Conservation (phyloP, 805 yeast genomes). For the Pichia ethanolica region DNA sequence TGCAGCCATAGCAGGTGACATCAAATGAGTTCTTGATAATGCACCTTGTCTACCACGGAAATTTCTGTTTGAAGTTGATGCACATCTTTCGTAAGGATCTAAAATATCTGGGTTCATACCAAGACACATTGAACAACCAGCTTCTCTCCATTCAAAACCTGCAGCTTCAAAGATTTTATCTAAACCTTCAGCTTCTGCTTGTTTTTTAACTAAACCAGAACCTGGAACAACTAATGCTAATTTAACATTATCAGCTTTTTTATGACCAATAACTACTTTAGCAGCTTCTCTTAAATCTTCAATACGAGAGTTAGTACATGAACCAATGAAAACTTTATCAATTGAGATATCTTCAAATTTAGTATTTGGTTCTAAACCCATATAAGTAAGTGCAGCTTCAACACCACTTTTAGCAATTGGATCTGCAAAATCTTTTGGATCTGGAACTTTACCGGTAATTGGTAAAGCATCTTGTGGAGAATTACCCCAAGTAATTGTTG, state of each 20-base stretch:
- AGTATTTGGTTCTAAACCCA: conserved; percentile 82
- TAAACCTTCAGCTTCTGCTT: conserved; percentile 93
- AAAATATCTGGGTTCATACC: conserved; percentile 99
- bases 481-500: conserved; percentile 99
- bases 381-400: conserved; percentile 86
- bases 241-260: conserved; percentile 74
- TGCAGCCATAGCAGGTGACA: conserved; percentile 99
- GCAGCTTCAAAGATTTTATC: conserved; percentile 87
- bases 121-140: conserved; percentile 98
- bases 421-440: conserved; percentile 67
- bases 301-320: conserved; percentile 95
- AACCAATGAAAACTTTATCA: conserved; percentile 95
- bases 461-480: conserved; percentile 99
- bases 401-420: conserved; percentile 75
- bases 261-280: conserved; percentile 80
- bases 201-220: conserved; percentile 87
- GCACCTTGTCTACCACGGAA: conserved; percentile 99
- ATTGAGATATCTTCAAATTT: conserved; percentile 67
- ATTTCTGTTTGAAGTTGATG: conserved; percentile 97
- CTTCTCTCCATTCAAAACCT: conserved; percentile 98
- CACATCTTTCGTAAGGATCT: conserved; percentile 94
- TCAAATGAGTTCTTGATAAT: conserved; percentile 86
- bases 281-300: conserved; percentile 98
- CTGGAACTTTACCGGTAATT: conserved; percentile 84
- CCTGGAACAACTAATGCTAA: conserved; percentile 94